Percentiles rank a stretch among this genome's conserved stretches.
These are phyloP conservation scores for Bondarzewia mesenterica DNA, from an alignment of 1,284 basidiomycete genomes.

Conservation along the genomic window DNA sequence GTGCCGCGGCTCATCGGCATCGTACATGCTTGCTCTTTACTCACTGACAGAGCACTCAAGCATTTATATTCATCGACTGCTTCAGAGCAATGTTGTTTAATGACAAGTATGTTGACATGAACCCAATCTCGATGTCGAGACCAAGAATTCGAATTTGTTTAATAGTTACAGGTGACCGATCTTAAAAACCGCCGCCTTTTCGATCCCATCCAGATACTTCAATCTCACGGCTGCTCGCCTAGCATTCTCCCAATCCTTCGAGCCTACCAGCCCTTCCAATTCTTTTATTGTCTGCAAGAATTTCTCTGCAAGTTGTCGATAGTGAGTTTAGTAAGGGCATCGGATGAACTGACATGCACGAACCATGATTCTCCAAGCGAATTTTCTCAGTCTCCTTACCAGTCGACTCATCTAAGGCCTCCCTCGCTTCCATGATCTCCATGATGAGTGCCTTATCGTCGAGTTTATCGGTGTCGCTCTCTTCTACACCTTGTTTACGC, in stretches of 20 bases:
- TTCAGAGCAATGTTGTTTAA: too few species aligned
- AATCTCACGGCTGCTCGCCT: slow-evolving; percentile 62
- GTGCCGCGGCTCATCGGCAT: too few species aligned
- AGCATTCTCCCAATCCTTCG: slow-evolving; percentile 47
- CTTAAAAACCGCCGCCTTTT: slow-evolving; percentile 39
- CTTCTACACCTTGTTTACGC: slow-evolving; percentile 46
- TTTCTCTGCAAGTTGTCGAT: slow-evolving; percentile 36
- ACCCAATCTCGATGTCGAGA: background rate
- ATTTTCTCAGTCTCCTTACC: slow-evolving; percentile 47
- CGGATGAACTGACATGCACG: slow-evolving; percentile 18
- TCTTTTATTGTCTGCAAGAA: slow-evolving; percentile 37
- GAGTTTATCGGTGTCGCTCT: slow-evolving; percentile 69
- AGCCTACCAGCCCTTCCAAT: slow-evolving; percentile 45
- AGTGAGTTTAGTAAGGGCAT: slow-evolving; percentile 1
- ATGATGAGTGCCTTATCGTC: slow-evolving; percentile 69
- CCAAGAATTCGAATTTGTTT: background rate
- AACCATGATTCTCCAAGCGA: slow-evolving; percentile 53
- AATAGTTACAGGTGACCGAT: background rate
- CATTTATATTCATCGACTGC: too few species aligned
- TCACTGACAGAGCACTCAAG: too few species aligned
- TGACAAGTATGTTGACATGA: too few species aligned
- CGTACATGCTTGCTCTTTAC: too few species aligned
- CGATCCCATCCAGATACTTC: slow-evolving; percentile 72
- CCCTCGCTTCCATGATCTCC: slow-evolving; percentile 78
- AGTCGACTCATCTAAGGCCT: slow-evolving; percentile 66